A percentile compares a stretch with the other conserved stretches of the same genome.
Evolutionary conservation across 2,329 filamentous ascomycete genomes (phyloP).

Genomic region (Chaetomium sp.): DNA sequence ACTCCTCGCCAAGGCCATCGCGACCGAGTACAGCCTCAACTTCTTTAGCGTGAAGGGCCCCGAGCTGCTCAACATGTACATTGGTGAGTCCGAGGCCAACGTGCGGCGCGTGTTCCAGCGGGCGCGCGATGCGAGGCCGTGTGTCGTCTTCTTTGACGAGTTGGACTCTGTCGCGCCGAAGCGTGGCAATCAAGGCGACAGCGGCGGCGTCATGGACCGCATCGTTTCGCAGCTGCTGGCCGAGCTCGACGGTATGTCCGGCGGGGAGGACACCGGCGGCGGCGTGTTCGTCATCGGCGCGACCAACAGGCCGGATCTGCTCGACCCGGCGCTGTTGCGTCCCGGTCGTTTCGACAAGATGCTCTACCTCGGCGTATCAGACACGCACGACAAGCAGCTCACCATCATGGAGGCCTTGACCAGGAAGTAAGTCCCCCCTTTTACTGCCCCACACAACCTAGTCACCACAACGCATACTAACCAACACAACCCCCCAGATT

Average conservation of each 20-base stretch:
- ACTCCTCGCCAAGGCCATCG: constrained; percentile 88
- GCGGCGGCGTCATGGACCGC: constrained; percentile 95
- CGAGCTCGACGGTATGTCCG: constrained; percentile 96
- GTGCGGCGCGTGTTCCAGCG: constrained; percentile 87
- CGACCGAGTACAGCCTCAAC: constrained; percentile 89
- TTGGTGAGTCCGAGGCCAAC: constrained; percentile 91
- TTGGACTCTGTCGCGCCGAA: constrained; percentile 93
- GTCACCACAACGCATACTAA: constrained; percentile 7
- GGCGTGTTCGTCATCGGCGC: constrained; percentile 97
- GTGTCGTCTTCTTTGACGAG: constrained; percentile 93
- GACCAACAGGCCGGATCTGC: constrained; percentile 89
- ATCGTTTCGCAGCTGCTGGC: constrained; percentile 94
- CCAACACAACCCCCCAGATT: constrained; percentile 59
- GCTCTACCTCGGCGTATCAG: constrained; percentile 93
- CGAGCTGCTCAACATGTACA: constrained; percentile 93
- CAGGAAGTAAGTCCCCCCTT: constrained; percentile 68
- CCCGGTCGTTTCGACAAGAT: constrained; percentile 97
- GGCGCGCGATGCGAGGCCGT: constrained; percentile 81
- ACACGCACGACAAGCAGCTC: constrained; percentile 94
- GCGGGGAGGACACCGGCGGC: constrained; percentile 76
- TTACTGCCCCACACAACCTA: neutral
- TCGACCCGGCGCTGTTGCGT: constrained; percentile 85
- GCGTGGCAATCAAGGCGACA: constrained; percentile 94
- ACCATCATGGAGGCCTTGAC: constrained; percentile 94
- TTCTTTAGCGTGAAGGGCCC: constrained; percentile 95